Evolutionary conservation across 208 protist species (phyloP), one percentile per base, ranked within the genome.

Genomic region (Wallacemonas sp.): DNA sequence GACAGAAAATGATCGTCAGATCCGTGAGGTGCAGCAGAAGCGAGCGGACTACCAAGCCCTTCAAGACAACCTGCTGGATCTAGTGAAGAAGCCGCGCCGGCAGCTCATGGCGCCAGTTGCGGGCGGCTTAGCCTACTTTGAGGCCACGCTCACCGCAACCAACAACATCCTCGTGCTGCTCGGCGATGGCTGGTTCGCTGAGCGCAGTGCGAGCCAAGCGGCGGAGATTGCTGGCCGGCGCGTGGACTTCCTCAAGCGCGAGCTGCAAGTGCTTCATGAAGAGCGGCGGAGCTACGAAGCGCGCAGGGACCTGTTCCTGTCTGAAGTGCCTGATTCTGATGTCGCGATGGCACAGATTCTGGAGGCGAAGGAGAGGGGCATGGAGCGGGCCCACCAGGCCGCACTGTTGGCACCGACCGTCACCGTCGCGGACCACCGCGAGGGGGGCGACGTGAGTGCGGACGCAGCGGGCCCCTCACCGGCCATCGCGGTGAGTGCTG

Each of bases 111-210:
- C 87, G 1, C 91, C 91, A n/a, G 87, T 93, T 6, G 87, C 85
- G 19, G 79, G 76, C 24, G 88, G 89, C 0, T 70, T 94, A 17
- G 89, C 78, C 6, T 94, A 95, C 73, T 93, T 93, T 69, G 70
- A 88, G 27, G 81, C 81, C 3, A 83, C 80, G 38, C 78, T 97
- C 15, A 76, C 78, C 22, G 59, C 78, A 37, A 95, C 92, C 13
- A 97, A 95, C 68, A 89, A 80, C 32, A 78, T 97, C 59, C 33
- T 90, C 8, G 92, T 92, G 33, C 68, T 97, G n/a, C 80, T 97
- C 22, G 92, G 92, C 6, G 92, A 95, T 52, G 66, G 75, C 54
- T 95, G 87, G 87, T 97, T 97, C 57, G 87, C 79, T 0, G 85
- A 95, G 81, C 85, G 92, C 54, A 94, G 88, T 48, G 87, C 81